A percentile compares a stretch with the other conserved stretches of the same genome.
These are phyloP conservation scores for Thermochaetoides dissita DNA, from an alignment of 2,329 filamentous ascomycete species.

Conservation along the genomic window DNA sequence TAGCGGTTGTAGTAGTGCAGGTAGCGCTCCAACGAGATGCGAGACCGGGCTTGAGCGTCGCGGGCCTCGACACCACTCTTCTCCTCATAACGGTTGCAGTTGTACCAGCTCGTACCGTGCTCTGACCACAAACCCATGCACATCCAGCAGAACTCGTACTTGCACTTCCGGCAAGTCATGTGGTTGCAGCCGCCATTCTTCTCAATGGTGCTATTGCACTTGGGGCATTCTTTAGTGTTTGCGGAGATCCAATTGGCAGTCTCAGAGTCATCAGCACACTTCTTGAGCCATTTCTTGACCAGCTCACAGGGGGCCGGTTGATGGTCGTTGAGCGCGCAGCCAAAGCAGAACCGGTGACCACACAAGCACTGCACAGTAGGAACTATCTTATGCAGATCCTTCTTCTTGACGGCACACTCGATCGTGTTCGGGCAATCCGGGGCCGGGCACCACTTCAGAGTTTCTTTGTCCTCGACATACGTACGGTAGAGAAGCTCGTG, in stretches of 20 bases:
- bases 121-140: conserved; percentile 99
- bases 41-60: conserved; percentile 80
- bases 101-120: conserved; percentile 98
- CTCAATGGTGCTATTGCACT: conserved; percentile 92
- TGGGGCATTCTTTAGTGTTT: conserved; percentile 96
- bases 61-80: conserved; percentile 84
- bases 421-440: conserved; percentile 94
- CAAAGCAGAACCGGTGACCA: conserved; percentile 85
- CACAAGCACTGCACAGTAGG: conserved; percentile 81
- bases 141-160: conserved; percentile 99
- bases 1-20: conserved; percentile 98
- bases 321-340: conserved; percentile 78
- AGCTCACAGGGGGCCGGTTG: conserved; percentile 83
- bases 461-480: conserved; percentile 93
- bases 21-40: conserved; percentile 87
- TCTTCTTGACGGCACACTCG: conserved; percentile 76
- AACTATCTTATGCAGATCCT: conserved; percentile 70
- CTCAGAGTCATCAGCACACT: conserved; percentile 95
- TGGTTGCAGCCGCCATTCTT: conserved; percentile 98
- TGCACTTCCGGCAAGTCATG: conserved; percentile 94
- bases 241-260: conserved; percentile 99
- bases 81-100: conserved; percentile 94
- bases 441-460: conserved; percentile 92
- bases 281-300: conserved; percentile 93
- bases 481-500: conserved; percentile 77